These are phyloP conservation scores for Lactuca sativa DNA, from an alignment of 129 eudicot species.

Conservation along the genomic window DNA sequence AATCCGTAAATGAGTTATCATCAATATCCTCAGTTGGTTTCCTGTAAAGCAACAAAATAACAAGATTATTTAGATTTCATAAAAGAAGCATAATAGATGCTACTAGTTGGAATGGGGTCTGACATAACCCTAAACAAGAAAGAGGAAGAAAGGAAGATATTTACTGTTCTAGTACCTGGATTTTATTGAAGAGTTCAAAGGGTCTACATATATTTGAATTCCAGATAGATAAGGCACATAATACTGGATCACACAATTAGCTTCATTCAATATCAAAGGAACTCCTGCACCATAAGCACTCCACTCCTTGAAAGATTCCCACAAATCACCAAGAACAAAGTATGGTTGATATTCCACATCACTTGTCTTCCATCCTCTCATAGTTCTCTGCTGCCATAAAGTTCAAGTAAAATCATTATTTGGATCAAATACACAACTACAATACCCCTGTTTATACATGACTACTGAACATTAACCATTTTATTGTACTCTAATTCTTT, in stretches of 20 bases:
- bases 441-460: constrained; percentile 8
- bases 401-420: constrained; percentile 15
- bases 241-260: constrained; percentile 69
- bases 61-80: not conserved
- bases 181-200: constrained; percentile 44
- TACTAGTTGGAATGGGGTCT: not conserved
- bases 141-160: not conserved
- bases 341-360: constrained; percentile 54
- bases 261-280: constrained; percentile 68
- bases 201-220: constrained; percentile 72
- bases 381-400: constrained; percentile 42
- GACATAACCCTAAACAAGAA: not conserved
- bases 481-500: too few relatives aligned
- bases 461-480: too few relatives aligned
- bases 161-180: constrained; percentile 44
- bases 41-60: constrained; percentile 35
- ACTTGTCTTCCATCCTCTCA: constrained; percentile 60
- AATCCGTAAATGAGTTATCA: constrained; percentile 73
- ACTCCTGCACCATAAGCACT: constrained; percentile 94
- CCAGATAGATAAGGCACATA: constrained; percentile 87
- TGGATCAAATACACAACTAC: constrained; percentile 12
- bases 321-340: constrained; percentile 71
- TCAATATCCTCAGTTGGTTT: constrained; percentile 87
- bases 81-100: not conserved
- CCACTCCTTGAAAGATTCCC: constrained; percentile 86